Evolutionary conservation across 1,139 yeast genomes (phyloP), one percentile per base, ranked within the genome.

Genomic region (Nakaseomyces sp.): DNA sequence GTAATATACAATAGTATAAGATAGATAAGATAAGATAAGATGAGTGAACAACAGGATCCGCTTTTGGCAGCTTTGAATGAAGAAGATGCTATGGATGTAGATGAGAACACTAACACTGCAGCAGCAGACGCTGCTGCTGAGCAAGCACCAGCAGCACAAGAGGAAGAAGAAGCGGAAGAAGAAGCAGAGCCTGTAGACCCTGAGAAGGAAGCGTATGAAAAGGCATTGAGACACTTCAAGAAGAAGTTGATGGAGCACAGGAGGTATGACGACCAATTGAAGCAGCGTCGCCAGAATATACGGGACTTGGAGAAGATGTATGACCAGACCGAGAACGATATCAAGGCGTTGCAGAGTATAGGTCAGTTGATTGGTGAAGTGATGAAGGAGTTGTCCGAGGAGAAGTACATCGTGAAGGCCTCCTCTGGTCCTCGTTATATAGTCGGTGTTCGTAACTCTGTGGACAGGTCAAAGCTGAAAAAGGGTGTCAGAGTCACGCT

Each of bases 331-430:
- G 99, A 93, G 65, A 89, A 88, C 56, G 97, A 91, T 60, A 91
- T 91, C 64, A 89, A 88, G 67, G 97, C 98, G 4, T 74, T 93
- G 53, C 99, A 93, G 67, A 83, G 95, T 50, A 95, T 93, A 50
- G 99, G 99, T 4, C 99, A 93, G 67, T 81, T 93, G 60, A 85
- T 93, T 54, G 99, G 99, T 43, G 98, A 93, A 66, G 95, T 93
- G 20, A 77, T 93, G 69, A 93, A 93, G 66, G 96, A 89, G 65
- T 72, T 93, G 60, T 96, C 89, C 52, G 96, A 87, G 43, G 98
- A 93, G 63, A 74, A 96, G 56, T 91, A 82, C 63, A 93, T 93
- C 54, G 98, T 93, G 41, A 93, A 93, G 69, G 97, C 98, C 1
- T 84, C 95, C 5, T 81, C 91, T 43, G 99, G 99, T 3, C 99